Evolutionary conservation across 1,284 basidiomycete genomes (phyloP).

Genomic region (Tetrapyrgos nigripes): DNA sequence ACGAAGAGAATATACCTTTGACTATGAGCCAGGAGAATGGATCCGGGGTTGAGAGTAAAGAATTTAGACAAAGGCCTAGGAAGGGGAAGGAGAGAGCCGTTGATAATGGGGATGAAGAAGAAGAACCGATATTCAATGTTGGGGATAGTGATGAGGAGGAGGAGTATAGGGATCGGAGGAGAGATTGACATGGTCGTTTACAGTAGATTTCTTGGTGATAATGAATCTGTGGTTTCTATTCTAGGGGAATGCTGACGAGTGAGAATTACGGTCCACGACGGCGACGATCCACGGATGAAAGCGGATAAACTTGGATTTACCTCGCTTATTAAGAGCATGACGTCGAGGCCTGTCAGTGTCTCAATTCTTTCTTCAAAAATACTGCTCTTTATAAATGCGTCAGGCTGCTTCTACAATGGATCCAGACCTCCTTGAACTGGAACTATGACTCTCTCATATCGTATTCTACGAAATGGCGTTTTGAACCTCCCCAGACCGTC

Average conservation of each 20-base stretch:
- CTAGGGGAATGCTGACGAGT: background rate
- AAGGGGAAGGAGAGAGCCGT: constrained; percentile 52
- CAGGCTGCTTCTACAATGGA: background rate
- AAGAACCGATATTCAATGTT: constrained; percentile 53
- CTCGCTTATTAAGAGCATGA: no score
- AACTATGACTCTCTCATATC: constrained; percentile 9
- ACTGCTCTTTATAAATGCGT: background rate
- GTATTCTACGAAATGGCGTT: constrained; percentile 42
- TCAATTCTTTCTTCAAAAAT: no score
- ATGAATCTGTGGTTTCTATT: no score
- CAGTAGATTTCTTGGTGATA: background rate
- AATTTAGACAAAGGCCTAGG: constrained; percentile 42
- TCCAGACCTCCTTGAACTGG: background rate
- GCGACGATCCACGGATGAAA: no score
- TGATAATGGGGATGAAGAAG: constrained; percentile 27
- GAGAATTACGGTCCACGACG: no score
- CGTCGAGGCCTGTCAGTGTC: background rate
- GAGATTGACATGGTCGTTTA: background rate
- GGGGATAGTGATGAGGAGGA: constrained; percentile 50
- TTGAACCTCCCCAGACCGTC: constrained; percentile 58
- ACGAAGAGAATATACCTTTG: constrained; percentile 55
- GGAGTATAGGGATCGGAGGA: constrained; percentile 20
- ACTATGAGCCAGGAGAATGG: constrained; percentile 31
- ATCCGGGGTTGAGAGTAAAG: constrained; percentile 3
- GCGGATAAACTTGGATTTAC: no score